Evolutionary conservation across 345 rosid species (phyloP), one percentile per base, ranked within the genome.

Genomic region (Reutealis trisperma): DNA sequence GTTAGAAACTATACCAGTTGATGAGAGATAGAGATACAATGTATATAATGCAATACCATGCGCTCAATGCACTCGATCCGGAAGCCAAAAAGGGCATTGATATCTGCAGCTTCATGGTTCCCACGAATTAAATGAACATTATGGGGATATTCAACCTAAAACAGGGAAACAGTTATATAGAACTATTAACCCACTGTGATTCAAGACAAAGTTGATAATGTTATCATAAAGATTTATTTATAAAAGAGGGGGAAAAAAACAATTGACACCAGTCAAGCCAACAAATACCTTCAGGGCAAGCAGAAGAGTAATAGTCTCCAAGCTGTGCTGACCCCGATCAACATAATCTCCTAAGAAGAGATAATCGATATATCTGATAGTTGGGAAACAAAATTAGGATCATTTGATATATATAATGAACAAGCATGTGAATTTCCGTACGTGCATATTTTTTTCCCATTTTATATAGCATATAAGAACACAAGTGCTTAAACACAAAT

Each of bases 341-440:
- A 96, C 98, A 87, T 93, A 96, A 82, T 96, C 99, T 79, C 99
- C 99, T 86, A 96, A 83, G 89, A 96, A 96, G 82, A 96, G 98
- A 86, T 93, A 96, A 83, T 96, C 98, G 34, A 96, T 96, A 84
- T 96, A 96, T 79, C 99, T 96, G 93, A 88, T 22, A 78, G 75
- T 67, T 76, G 82, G 61, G 58, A 78, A 32, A 82, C 41, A 73
- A 72, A 59, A 81, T 80, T 66, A 77, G 75, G 61, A 78, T 54
- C 72, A 57, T 68, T 63, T 9, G 4, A 69, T 67, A 52, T n/a
- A 52, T n/a, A 41, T 41, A 68, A 61, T 6, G 10, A 60, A 47
- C 45, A 45, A n/a, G 47, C 24, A 34, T 37, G 60, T 49, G 4
- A 44, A 51, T 63, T 5, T 52, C 49, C 25, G 8, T 10, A 22